Percentiles rank a stretch among this genome's conserved stretches.
Conservation (phyloP, 2,329 filamentous ascomycete species). For the Microcyclosporella mali region DNA sequence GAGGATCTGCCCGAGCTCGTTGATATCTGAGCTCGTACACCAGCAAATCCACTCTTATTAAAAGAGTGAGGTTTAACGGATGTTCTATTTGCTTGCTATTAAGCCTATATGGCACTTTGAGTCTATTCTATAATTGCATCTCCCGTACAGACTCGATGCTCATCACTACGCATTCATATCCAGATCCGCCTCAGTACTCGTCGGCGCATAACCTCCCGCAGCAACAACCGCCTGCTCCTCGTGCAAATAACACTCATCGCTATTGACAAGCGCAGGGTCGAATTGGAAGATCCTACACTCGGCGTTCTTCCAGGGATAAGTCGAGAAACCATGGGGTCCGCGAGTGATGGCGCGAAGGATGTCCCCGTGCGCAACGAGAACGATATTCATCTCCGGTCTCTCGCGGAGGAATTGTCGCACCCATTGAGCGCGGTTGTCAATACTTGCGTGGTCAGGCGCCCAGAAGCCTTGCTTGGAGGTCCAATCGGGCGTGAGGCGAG, state of each 20-base stretch:
- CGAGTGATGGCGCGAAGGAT: constrained; percentile 26
- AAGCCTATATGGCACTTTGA: too few species aligned
- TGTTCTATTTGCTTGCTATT: too few species aligned
- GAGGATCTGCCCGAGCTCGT: too few species aligned
- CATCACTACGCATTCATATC: background rate
- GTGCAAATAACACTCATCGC: constrained; percentile 26
- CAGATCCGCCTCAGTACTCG: constrained; percentile 25
- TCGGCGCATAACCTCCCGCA: constrained; percentile 30
- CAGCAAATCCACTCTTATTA: too few species aligned
- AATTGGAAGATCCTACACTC: constrained; percentile 27
- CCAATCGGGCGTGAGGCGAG: constrained; percentile 26
- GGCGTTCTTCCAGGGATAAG: constrained; percentile 29
- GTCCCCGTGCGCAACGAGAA: constrained; percentile 32
- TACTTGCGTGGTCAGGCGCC: constrained; percentile 14
- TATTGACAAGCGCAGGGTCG: constrained; percentile 20
- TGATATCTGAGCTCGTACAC: too few species aligned
- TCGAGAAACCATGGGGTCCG: constrained; percentile 17
- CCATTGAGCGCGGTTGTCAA: constrained; percentile 25
- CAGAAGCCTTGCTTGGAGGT: constrained; percentile 29
- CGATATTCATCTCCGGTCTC: constrained; percentile 28
- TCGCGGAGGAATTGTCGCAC: constrained; percentile 27
- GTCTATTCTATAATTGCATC: too few species aligned
- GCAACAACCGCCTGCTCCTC: constrained; percentile 25
- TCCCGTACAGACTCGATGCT: too few species aligned
- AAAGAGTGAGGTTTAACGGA: too few species aligned